Percentiles rank a stretch among this genome's conserved stretches.
Evolutionary conservation across 2,329 filamentous ascomycete species (phyloP).

Genomic region (Neonectria ditissima): DNA sequence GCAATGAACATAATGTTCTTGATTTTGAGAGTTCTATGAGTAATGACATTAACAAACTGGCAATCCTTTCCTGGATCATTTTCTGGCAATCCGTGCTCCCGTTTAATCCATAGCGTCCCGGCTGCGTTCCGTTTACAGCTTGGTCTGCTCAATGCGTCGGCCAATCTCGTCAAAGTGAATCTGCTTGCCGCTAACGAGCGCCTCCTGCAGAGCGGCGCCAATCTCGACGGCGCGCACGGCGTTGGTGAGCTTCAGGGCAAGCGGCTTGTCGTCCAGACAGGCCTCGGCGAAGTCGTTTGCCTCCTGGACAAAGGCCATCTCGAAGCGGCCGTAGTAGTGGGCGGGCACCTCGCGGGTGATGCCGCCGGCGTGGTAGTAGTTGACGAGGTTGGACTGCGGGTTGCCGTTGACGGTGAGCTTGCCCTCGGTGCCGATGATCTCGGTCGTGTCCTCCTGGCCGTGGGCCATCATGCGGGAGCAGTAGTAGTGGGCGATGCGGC

Average conservation of each 20-base stretch:
- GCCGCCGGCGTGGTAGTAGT: conserved; percentile 60
- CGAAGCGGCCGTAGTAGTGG: conserved; percentile 72
- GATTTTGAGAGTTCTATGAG: background rate
- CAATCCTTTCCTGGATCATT: too few relatives aligned
- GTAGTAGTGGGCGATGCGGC: conserved; percentile 74
- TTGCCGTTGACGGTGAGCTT: conserved; percentile 72
- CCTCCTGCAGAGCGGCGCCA: conserved; percentile 25
- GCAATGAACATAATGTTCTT: conserved; percentile 6
- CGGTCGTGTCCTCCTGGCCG: conserved; percentile 75
- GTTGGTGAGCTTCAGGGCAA: conserved; percentile 46
- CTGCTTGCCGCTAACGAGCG: conserved; percentile 21
- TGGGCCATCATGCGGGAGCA: conserved; percentile 74
- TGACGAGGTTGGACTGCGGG: conserved; percentile 65
- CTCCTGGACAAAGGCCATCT: conserved; percentile 71
- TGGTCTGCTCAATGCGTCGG: conserved; percentile 23
- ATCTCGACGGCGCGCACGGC: conserved; percentile 28
- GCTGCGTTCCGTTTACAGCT: conserved; percentile 16
- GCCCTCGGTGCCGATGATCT: conserved; percentile 75
- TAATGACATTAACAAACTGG: conserved; percentile 3
- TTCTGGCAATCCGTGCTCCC: too few relatives aligned
- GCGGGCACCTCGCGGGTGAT: conserved; percentile 67
- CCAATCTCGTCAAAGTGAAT: conserved; percentile 28
- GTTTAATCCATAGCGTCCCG: background rate
- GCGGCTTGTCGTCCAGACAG: conserved; percentile 57
- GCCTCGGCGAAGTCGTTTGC: conserved; percentile 70